A percentile compares a stretch with the other conserved stretches of the same genome.
Evolutionary conservation across 2,329 filamentous ascomycete genomes (phyloP).

Genomic region (Cladosporium colombiae): DNA sequence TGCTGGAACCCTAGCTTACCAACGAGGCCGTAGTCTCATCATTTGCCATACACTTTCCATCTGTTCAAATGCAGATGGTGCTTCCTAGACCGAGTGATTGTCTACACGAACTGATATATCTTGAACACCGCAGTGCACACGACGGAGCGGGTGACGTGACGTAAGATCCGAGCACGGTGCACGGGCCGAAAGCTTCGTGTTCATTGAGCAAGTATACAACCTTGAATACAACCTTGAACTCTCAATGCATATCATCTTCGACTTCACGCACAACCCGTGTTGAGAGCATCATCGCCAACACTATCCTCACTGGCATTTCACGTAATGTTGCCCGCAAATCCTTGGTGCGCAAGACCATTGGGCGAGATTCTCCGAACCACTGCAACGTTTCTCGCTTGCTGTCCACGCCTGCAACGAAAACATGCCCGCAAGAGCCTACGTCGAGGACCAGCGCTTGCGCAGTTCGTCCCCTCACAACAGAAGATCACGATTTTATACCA

Average conservation of each 20-base stretch:
- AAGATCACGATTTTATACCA: neutral
- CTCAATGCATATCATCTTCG: neutral
- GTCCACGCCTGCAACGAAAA: neutral
- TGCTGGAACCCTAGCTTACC: neutral
- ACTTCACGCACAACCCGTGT: neutral
- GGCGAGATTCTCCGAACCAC: neutral
- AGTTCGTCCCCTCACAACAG: neutral
- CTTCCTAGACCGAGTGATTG: neutral
- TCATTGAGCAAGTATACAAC: neutral
- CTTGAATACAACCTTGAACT: neutral
- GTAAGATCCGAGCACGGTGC: neutral
- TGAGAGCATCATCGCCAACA: neutral
- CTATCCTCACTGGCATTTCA: neutral
- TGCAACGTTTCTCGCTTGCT: neutral
- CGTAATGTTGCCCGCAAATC: neutral
- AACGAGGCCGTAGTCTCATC: too few relatives aligned
- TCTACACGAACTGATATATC: neutral
- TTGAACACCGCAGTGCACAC: too few relatives aligned
- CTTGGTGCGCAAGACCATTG: neutral
- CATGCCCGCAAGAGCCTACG: neutral
- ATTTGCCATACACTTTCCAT: neutral
- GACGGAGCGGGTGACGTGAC: neutral
- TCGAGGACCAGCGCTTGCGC: neutral
- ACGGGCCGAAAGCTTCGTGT: neutral
- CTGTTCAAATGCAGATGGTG: neutral